Evolutionary conservation across 371 early-diverging fungal genomes (phyloP).

Genomic region (Mortierella sp.): DNA sequence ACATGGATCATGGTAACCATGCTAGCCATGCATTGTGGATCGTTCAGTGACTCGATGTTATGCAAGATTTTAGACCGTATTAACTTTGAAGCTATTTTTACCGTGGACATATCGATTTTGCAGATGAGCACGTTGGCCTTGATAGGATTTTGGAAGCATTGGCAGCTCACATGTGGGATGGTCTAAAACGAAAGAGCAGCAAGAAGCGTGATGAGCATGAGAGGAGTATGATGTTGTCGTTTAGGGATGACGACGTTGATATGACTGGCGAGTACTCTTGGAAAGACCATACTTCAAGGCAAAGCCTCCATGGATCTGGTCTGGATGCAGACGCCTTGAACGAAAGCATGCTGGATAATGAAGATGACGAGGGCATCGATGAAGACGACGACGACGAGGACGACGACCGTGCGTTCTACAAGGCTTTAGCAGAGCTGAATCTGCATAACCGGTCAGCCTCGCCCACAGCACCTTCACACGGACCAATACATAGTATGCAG

Average conservation of each 20-base stretch:
- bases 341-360: background rate
- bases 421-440: slow-evolving; percentile 36
- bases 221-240: slow-evolving; percentile 49
- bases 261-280: slow-evolving; percentile 26
- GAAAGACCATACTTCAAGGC: slow-evolving; percentile 13
- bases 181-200: slow-evolving; percentile 61
- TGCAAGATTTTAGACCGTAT: too few species aligned
- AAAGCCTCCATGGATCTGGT: slow-evolving; percentile 6
- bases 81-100: background rate
- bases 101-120: background rate
- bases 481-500: slow-evolving; percentile 3
- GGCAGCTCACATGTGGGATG: slow-evolving; percentile 82
- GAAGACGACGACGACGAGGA: slow-evolving; percentile 47
- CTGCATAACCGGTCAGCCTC: slow-evolving; percentile 28
- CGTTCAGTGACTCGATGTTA: too few species aligned
- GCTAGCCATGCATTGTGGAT: slow-evolving; percentile 1
- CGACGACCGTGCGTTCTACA: slow-evolving; percentile 46
- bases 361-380: slow-evolving; percentile 17
- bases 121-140: slow-evolving; percentile 59
- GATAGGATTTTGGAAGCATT: slow-evolving; percentile 72
- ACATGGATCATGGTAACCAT: slow-evolving; percentile 20
- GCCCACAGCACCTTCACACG: slow-evolving; percentile 14
- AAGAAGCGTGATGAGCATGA: slow-evolving; percentile 41
- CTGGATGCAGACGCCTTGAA: slow-evolving; percentile 6
- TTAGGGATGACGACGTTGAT: slow-evolving; percentile 40